phyloP scores from a whole-genome alignment of 2,329 filamentous ascomycete genomes.

The Aspergillus niger region DNA sequence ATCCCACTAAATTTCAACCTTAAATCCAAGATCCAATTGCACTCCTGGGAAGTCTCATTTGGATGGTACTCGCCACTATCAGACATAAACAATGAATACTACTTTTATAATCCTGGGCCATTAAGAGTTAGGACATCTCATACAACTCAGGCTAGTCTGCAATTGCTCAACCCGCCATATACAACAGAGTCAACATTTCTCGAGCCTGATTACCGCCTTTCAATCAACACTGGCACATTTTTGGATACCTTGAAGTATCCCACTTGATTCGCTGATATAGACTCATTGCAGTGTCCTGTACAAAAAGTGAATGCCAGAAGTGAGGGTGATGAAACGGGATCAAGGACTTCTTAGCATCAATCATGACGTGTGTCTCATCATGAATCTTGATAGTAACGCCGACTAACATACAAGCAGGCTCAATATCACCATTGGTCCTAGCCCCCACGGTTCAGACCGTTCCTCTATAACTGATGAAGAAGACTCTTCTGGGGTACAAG shows the following conservation, averaged over 20 bases:
- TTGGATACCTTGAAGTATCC: background rate
- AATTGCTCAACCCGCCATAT: background rate
- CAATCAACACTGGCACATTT: background rate
- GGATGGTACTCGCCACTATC: background rate
- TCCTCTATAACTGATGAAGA: conserved; percentile 48
- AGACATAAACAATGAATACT: background rate
- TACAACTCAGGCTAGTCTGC: background rate
- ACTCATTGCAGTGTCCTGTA: background rate
- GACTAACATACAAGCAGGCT: conserved; percentile 34
- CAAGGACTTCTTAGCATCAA: conserved; percentile 7
- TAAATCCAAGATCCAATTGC: background rate
- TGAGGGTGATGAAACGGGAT: background rate
- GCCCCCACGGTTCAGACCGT: conserved; percentile 41
- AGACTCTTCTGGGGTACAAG: conserved; percentile 48
- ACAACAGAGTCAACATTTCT: background rate
- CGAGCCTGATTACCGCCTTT: background rate
- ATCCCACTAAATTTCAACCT: background rate
- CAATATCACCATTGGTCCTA: conserved; percentile 47
- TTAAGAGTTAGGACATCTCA: background rate
- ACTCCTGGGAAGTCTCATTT: background rate
- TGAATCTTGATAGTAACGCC: background rate
- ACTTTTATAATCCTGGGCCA: background rate
- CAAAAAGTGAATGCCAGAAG: background rate
- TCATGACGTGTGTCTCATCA: conserved; percentile 25
- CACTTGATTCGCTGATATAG: background rate